These are phyloP conservation scores for Colletotrichum costaricense DNA, from an alignment of 2,329 filamentous ascomycete genomes.

Conservation along the genomic window DNA sequence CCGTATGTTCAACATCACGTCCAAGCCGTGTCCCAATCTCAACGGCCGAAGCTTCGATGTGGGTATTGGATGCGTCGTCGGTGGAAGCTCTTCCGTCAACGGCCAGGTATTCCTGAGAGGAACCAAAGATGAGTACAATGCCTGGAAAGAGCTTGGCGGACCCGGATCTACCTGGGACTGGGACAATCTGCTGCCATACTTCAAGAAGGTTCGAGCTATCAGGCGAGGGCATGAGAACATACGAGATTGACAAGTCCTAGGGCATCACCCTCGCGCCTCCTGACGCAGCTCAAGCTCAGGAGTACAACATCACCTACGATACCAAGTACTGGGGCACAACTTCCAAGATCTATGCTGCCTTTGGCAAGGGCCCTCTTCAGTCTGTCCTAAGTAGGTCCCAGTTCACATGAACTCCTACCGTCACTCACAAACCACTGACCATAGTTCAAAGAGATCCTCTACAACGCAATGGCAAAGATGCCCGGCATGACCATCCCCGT, in stretches of 20 bases:
- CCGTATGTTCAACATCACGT: constrained; percentile 44
- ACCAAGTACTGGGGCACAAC: constrained; percentile 38
- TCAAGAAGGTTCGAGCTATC: constrained; percentile 50
- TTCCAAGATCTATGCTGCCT: constrained; percentile 35
- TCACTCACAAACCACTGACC: not conserved
- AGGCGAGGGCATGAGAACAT: accelerated
- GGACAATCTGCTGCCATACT: constrained; percentile 53
- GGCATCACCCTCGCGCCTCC: constrained; percentile 38
- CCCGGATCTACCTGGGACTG: constrained; percentile 55
- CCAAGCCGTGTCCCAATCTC: constrained; percentile 43
- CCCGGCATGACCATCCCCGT: constrained; percentile 40
- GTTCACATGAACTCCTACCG: accelerated
- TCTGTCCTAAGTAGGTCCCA: constrained; percentile 33
- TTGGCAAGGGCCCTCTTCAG: constrained; percentile 30
- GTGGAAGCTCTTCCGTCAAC: constrained; percentile 54
- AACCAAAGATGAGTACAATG: constrained; percentile 52
- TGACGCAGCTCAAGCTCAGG: constrained; percentile 27
- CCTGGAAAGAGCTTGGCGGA: constrained; percentile 58
- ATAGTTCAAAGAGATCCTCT: constrained; percentile 31
- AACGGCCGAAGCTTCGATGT: constrained; percentile 41
- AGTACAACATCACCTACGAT: constrained; percentile 39
- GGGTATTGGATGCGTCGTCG: constrained; percentile 47
- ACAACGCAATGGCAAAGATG: constrained; percentile 42
- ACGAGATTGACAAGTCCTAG: not conserved
- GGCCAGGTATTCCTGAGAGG: constrained; percentile 50